phyloP scores from a whole-genome alignment of 495 filamentous ascomycete species.

The Articulospora tetracladia region DNA sequence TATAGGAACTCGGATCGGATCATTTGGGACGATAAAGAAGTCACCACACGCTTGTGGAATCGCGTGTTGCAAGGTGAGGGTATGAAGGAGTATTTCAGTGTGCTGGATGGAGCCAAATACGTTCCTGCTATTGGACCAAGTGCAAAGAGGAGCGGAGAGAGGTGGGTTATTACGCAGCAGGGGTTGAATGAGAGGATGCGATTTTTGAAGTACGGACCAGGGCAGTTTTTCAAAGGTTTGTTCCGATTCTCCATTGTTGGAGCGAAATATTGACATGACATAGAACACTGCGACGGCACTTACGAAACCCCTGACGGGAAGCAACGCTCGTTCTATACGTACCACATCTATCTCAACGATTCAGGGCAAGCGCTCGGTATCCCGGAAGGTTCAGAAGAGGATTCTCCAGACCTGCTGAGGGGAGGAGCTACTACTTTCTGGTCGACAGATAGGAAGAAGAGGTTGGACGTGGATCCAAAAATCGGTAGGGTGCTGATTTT shows the following conservation, averaged over 20 bases:
- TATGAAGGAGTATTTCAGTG: conserved; percentile 20
- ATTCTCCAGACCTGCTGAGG: conserved; percentile 33
- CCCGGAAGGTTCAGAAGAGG: conserved; percentile 14
- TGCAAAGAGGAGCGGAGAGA: conserved; percentile 27
- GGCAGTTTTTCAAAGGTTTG: conserved; percentile 71
- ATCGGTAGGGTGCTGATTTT: conserved; percentile 72
- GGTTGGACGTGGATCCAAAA: conserved; percentile 64
- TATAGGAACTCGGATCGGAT: conserved; percentile 66
- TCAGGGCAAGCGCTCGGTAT: conserved; percentile 39
- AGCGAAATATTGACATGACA: not conserved
- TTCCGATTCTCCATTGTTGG: conserved; percentile 1
- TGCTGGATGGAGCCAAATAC: conserved; percentile 17
- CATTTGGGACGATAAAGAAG: conserved; percentile 61
- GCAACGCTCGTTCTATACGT: conserved; percentile 65
- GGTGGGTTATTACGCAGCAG: conserved; percentile 45
- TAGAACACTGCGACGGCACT: conserved; percentile 70
- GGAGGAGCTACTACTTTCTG: conserved; percentile 67
- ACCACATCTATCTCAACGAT: conserved; percentile 82
- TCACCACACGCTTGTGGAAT: conserved; percentile 59
- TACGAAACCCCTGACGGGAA: conserved; percentile 57
- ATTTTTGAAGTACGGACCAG: conserved; percentile 73
- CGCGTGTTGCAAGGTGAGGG: conserved; percentile 31
- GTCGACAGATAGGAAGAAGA: conserved; percentile 38
- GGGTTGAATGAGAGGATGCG: conserved; percentile 74
- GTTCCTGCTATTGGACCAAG: not conserved